Evolutionary conservation across 495 filamentous ascomycete genomes (phyloP), one percentile per base, ranked within the genome.

Genomic region (Lasiosphaeriaceae sp.): DNA sequence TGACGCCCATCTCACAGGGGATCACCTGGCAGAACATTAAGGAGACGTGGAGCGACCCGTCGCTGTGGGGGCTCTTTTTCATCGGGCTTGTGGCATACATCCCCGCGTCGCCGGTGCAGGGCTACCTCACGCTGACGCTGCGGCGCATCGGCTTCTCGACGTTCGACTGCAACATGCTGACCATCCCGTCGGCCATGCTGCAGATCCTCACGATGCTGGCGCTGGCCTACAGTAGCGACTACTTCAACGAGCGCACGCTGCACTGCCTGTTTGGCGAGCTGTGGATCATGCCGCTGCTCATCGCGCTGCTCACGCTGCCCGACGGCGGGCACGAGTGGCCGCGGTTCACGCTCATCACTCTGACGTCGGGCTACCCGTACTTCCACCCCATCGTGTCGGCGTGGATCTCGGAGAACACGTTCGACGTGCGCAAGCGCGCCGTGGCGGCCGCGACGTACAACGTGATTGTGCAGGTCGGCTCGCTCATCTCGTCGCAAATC

Each of bases 401-500:
- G 0, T 71, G 70, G 70, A 66, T 68, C 24, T 70, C 66, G 14
- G 74, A 82, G 16, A 82, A 83, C 56, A 75, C 78, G 0, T 81
- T 81, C 22, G 73, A 77, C 14, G 81, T 84, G 24, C 74, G 80
- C 17, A 74, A 79, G 12, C 69, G 83, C 3, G 78, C 82, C 0
- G 73, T 84, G n/a, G 78, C 79, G 0, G 79, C 77, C 3, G 80
- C 81, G 2, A 62, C 79, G 50, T 86, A 83, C 65, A 88, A 88
- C 65, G 87, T 90, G 80, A 77, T 75, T 47, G 82, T 86, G 1
- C 86, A 90, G 62, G 73, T 77, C 0, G 79, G 78, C 29, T 83
- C 73, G 19, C 84, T 88, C 39, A 78, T 87, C 55, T 63, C 70
- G 5, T 79, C 77, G 22, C 85, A 88, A 59, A 81, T 86, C 31